Conservation (phyloP, 352 stramenopile species). For the Phytophthora quininea region DNA sequence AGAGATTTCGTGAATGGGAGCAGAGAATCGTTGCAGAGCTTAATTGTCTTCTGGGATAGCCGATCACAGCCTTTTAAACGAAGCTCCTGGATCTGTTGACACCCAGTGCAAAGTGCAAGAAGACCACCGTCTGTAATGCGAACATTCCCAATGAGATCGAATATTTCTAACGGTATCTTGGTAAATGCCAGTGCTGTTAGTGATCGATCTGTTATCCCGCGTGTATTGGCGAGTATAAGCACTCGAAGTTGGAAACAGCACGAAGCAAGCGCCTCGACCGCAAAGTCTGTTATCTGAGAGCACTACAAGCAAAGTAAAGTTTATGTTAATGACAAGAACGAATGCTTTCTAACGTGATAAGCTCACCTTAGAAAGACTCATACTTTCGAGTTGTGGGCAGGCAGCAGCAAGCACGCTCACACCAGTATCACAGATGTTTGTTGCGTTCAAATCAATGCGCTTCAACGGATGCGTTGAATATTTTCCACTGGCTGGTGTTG, state of each 20-base stretch:
- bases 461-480: slow-evolving; percentile 9
- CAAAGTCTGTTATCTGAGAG: slow-evolving; percentile 50
- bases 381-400: slow-evolving; percentile 46
- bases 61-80: slow-evolving; percentile 71
- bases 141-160: slow-evolving; percentile 69
- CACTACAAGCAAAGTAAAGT: slow-evolving; percentile 35
- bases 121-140: slow-evolving; percentile 66
- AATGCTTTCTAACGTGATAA: not conserved
- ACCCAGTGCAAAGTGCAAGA: slow-evolving; percentile 35
- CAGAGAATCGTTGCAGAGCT: slow-evolving; percentile 33
- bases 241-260: slow-evolving; percentile 45
- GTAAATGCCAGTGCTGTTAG: slow-evolving; percentile 50
- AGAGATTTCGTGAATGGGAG: slow-evolving; percentile 54
- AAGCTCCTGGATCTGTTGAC: slow-evolving; percentile 58
- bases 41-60: slow-evolving; percentile 44
- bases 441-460: slow-evolving; percentile 53
- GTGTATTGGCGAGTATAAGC: slow-evolving; percentile 47
- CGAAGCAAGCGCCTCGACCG: slow-evolving; percentile 53
- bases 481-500: slow-evolving; percentile 15
- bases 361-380: slow-evolving; percentile 68
- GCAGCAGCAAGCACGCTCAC: slow-evolving; percentile 56
- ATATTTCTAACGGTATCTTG: slow-evolving; percentile 40
- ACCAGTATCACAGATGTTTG: slow-evolving; percentile 67
- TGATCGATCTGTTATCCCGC: slow-evolving; percentile 52
- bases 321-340: not conserved